Evolutionary conservation across 768 basidiomycete species (phyloP).

Genomic region (Hygrocybe coccinea): DNA sequence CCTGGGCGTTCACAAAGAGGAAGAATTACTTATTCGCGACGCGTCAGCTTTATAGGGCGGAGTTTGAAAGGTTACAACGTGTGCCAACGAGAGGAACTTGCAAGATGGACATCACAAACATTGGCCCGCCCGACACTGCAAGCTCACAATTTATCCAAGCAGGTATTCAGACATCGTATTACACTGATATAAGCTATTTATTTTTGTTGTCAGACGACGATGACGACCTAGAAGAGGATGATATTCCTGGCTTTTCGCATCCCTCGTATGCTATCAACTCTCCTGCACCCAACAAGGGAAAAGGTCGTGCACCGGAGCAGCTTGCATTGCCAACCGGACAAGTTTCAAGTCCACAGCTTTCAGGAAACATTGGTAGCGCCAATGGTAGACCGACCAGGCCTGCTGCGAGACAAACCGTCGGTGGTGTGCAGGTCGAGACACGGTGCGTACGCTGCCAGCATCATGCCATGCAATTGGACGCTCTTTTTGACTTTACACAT

Average conservation of each 20-base stretch:
- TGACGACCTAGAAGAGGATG: conserved; percentile 77
- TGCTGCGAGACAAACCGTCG: conserved; percentile 60
- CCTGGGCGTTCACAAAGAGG: not conserved
- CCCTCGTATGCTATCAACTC: conserved; percentile 48
- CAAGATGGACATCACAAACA: conserved; percentile 38
- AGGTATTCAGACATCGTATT: conserved; percentile 34
- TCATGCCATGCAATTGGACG: not conserved
- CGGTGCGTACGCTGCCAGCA: conserved; percentile 46
- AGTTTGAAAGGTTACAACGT: conserved; percentile 9
- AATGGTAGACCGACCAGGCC: conserved; percentile 36
- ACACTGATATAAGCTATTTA: conserved; percentile 8
- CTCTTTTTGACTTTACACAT: not conserved
- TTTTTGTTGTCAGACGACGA: conserved; percentile 53
- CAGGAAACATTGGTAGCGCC: conserved; percentile 68
- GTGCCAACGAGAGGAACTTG: too few species aligned
- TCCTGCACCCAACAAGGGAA: conserved; percentile 67
- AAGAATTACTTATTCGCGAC: conserved; percentile 25
- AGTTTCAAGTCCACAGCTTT: conserved; percentile 39
- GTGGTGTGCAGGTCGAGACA: conserved; percentile 86
- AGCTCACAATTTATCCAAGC: conserved; percentile 78
- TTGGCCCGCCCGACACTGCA: conserved; percentile 43
- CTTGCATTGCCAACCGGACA: conserved; percentile 41
- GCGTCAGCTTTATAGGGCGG: conserved; percentile 45
- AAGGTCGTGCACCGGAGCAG: conserved; percentile 54
- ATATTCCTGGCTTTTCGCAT: conserved; percentile 74